Evolutionary conservation across 306 rosid genomes (phyloP), one percentile per base, ranked within the genome.

Genomic region (Lupinus albus): DNA sequence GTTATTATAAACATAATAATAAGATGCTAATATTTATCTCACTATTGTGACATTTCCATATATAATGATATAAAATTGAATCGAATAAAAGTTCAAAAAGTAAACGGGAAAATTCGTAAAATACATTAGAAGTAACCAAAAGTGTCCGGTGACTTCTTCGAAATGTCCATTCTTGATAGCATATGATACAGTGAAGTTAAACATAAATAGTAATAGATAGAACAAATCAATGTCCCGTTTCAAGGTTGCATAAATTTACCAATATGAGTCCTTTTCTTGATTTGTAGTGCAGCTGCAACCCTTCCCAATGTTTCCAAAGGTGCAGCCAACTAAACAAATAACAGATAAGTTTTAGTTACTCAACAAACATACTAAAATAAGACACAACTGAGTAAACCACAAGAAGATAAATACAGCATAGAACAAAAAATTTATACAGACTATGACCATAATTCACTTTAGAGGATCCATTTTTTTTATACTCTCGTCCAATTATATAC

Each of bases 241-340:
- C 3, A 21, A 70, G 69, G 57, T 46, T 53, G 14, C 54, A 61
- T 50, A 55, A 65, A 59, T 78, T 81, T 81, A 91, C 99, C 99
- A 61, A 93, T 93, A 54, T 70, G 90, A 73, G 99, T 93, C 67
- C 86, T 72, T 81, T 93, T 93, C 84, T 79, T 85, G 65, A 93
- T 80, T 52, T 82, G 84, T 67, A 92, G 54, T 71, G 81, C 84
- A 44, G 82, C 84, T 21, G 98, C 95, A 79, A 88, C 87, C 82
- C 81, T 84, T 50, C 98, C 98, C 67, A 92, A 35, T 17, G 78
- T 78, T 79, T 85, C 89, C 82, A 85, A 78, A 54, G 96, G 91
- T n/a, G 96, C 95, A 72, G 98, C 96, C 83, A 92, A 70, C 98
- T 92, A 76, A 74, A 78, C 74, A 48, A 56, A 51, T 33, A 33